A percentile compares a stretch with the other conserved stretches of the same genome.
Conservation (phyloP, 2,329 filamentous ascomycete species). For the Alternaria conjuncta region DNA sequence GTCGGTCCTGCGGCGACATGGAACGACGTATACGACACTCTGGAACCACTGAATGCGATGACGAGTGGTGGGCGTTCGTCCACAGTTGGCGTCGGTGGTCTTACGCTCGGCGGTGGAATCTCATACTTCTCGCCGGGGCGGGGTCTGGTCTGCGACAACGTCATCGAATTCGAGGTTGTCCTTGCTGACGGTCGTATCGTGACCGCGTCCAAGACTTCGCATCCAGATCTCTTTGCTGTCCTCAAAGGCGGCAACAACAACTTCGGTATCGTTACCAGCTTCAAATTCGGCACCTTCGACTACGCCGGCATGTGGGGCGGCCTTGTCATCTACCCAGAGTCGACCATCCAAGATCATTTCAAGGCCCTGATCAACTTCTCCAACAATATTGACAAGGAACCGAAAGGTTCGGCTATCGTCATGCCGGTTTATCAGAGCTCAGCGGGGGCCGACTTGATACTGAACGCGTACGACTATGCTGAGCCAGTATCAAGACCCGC, state of each 20-base stretch:
- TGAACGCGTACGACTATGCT: constrained; percentile 33
- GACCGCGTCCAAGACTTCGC: constrained; percentile 25
- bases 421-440: constrained; percentile 26
- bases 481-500: constrained; percentile 22
- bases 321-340: constrained; percentile 29
- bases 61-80: constrained; percentile 33
- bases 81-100: constrained; percentile 34
- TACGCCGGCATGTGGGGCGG: constrained; percentile 46
- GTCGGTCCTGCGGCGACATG: constrained; percentile 36
- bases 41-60: constrained; percentile 31
- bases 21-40: constrained; percentile 30
- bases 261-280: constrained; percentile 45
- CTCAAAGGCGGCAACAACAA: constrained; percentile 45
- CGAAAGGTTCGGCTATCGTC: constrained; percentile 26
- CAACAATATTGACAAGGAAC: constrained; percentile 22
- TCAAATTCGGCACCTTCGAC: constrained; percentile 31
- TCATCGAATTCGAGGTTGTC: constrained; percentile 41
- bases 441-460: constrained; percentile 16
- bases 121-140: constrained; percentile 36
- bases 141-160: constrained; percentile 41
- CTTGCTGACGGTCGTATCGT: constrained; percentile 39
- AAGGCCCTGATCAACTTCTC: constrained; percentile 31
- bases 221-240: constrained; percentile 38
- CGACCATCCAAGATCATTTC: constrained; percentile 25
- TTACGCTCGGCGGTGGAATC: constrained; percentile 38